Evolutionary conservation across 768 basidiomycete species (phyloP), one percentile per base, ranked within the genome.

Genomic region (Lyophyllum semitale): DNA sequence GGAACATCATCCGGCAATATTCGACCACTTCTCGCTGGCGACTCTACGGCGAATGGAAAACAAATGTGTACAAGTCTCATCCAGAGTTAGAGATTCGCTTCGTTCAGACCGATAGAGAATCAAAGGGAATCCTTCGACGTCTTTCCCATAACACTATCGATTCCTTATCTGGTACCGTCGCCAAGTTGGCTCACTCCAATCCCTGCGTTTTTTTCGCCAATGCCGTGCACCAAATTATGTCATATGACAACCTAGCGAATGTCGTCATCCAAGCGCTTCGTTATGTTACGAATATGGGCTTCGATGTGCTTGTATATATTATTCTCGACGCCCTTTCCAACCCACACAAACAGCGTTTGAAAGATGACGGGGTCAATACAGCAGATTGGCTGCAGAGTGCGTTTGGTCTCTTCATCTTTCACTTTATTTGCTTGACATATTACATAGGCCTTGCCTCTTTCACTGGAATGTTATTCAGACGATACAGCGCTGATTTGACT

Each of bases 31-130:
- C 82, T 22, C 91, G 97, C 8, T 99, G 94, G 89, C 82, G 80
- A 44, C 77, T 99, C 29, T 99, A 99, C 65, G 97, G 95, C 38
- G 95, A 98, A 74, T 98, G 97, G 97, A 90, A 89, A 69, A 77
- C 83, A 33, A 74, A 74, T 43, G 79, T 75, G 20, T 93, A 94
- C 70, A 80, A 80, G 57, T 84, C 84, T 15, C 85, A 94, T 72
- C 84, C 91, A 18, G 89, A 91, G 66, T 80, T 96, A 41, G 82
- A 82, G 27, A 84, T 94, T 48, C 91, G 90, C 37, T 77, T 84
- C 54, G 87, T 90, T 5, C 89, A 95, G 64, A 90, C 91, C 37
- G 90, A 95, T 51, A 79, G 89, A 30, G 93, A 97, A 65, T 85
- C 91, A 15, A 97, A 97, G 66, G 87, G 86, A 40, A 88, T 97